These are phyloP conservation scores for Chaetomiaceae sp. DNA, from an alignment of 2,329 filamentous ascomycete genomes.

Conservation along the genomic window DNA sequence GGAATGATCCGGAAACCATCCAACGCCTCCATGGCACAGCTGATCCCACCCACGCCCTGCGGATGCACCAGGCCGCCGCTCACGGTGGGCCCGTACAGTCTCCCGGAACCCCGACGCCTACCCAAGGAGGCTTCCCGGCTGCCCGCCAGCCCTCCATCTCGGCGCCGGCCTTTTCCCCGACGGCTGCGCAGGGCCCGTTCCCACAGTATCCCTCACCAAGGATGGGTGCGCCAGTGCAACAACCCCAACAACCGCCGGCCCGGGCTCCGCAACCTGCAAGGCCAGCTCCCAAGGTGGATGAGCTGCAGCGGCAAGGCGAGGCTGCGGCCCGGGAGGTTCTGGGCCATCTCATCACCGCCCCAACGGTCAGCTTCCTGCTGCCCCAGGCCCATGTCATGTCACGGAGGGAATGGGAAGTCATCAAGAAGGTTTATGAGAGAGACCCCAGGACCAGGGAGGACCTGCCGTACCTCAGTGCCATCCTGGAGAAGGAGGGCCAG, in stretches of 20 bases:
- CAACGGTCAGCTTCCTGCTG: constrained; percentile 65
- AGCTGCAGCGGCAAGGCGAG: constrained; percentile 47
- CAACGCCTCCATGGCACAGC: constrained; percentile 33
- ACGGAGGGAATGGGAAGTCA: constrained; percentile 67
- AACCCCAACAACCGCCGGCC: constrained; percentile 20
- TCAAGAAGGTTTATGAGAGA: constrained; percentile 62
- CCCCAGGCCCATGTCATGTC: constrained; percentile 65
- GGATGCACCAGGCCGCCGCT: not conserved
- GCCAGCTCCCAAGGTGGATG: constrained; percentile 35
- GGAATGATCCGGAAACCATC: constrained; percentile 48
- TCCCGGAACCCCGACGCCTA: constrained; percentile 32
- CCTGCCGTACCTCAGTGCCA: constrained; percentile 49
- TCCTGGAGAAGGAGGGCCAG: constrained; percentile 47
- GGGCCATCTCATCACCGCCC: constrained; percentile 56
- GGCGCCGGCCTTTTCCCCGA: constrained; percentile 51
- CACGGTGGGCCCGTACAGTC: constrained; percentile 7
- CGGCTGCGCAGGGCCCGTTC: constrained; percentile 38
- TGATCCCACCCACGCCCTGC: constrained; percentile 4
- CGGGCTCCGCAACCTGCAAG: constrained; percentile 26
- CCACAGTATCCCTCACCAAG: constrained; percentile 25
- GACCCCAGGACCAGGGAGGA: constrained; percentile 63
- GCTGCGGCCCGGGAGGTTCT: constrained; percentile 58
- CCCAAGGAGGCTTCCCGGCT: constrained; percentile 34
- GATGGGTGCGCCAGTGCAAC: constrained; percentile 31
- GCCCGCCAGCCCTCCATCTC: constrained; percentile 43